Conservation (phyloP, 495 filamentous ascomycete genomes). For the Trichoderma erinaceum region DNA sequence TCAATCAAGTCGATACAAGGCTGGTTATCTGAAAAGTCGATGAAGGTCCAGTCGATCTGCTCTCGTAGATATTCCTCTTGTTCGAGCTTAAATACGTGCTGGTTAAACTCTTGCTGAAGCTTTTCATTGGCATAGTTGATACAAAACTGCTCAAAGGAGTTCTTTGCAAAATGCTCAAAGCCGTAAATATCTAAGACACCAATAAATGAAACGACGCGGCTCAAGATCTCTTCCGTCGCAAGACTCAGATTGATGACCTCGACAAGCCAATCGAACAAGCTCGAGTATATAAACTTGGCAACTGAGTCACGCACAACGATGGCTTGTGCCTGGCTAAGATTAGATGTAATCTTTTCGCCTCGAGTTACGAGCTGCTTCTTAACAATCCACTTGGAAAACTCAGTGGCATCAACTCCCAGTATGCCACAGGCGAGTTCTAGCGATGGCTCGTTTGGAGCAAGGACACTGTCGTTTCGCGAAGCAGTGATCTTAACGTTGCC, state of each 20-base stretch:
- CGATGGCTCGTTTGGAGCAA: conserved; percentile 74
- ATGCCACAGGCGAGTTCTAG: conserved; percentile 77
- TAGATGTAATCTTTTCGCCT: conserved; percentile 96
- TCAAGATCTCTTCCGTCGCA: conserved; percentile 81
- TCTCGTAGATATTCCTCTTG: conserved; percentile 97
- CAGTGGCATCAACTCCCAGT: conserved; percentile 75
- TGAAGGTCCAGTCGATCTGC: conserved; percentile 98
- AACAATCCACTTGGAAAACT: conserved; percentile 98
- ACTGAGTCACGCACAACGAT: conserved; percentile 95
- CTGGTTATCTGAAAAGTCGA: conserved; percentile 99
- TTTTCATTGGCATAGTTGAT: conserved; percentile 99
- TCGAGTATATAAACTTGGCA: conserved; percentile 97
- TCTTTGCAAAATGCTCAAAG: conserved; percentile 99
- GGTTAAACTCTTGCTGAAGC: conserved; percentile 98
- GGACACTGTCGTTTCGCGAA: conserved; percentile 76
- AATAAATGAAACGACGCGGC: conserved; percentile 85
- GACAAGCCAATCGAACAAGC: conserved; percentile 97
- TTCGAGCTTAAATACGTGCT: conserved; percentile 99
- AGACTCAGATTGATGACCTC: conserved; percentile 88
- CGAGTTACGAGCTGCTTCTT: conserved; percentile 98
- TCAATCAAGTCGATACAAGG: conserved; percentile 99
- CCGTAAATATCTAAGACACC: conserved; percentile 99
- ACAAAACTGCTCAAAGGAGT: conserved; percentile 99
- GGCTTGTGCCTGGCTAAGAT: conserved; percentile 89
- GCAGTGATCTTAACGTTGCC: conserved; percentile 94